These are phyloP conservation scores for Colletotrichum horii DNA, from an alignment of 2,329 filamentous ascomycete species.

Conservation along the genomic window DNA sequence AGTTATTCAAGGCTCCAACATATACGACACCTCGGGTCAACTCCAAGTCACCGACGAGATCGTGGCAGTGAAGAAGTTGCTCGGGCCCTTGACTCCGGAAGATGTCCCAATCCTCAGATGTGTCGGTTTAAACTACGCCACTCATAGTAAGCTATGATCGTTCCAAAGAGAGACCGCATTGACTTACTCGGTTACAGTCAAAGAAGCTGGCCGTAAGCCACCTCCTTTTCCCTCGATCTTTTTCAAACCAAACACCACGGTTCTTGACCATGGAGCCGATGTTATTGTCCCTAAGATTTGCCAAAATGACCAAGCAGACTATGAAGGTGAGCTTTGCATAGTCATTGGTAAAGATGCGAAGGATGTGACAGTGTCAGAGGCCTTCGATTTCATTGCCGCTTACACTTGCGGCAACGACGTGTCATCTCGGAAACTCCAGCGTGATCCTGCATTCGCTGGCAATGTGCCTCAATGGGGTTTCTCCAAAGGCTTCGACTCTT, in stretches of 20 bases:
- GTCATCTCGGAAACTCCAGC: conserved; percentile 56
- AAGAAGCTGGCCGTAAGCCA: conserved; percentile 53
- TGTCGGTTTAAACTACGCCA: conserved; percentile 65
- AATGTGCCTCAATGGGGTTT: conserved; percentile 62
- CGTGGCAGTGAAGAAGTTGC: conserved; percentile 56
- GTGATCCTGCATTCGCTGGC: conserved; percentile 52
- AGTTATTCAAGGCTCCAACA: conserved; percentile 54
- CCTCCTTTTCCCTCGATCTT: conserved; percentile 56
- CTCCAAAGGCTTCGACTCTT: conserved; percentile 62
- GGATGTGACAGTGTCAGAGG: conserved; percentile 47
- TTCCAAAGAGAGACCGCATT: too few species aligned
- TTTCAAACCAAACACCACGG: conserved; percentile 51
- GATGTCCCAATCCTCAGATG: conserved; percentile 64
- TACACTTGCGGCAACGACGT: conserved; percentile 63
- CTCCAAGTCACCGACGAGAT: conserved; percentile 59
- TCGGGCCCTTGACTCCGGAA: conserved; percentile 53
- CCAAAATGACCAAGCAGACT: conserved; percentile 53
- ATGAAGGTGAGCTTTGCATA: conserved; percentile 52
- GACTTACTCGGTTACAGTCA: conserved; percentile 40
- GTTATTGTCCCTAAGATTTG: conserved; percentile 53
- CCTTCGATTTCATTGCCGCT: conserved; percentile 54
- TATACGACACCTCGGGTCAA: conserved; percentile 49
- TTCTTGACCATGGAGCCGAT: conserved; percentile 36
- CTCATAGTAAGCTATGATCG: conserved; percentile 46
- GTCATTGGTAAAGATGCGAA: conserved; percentile 56